Base-by-base conservation (phyloP, 768 basidiomycete genomes). In the Mycena vitilis region DNA sequence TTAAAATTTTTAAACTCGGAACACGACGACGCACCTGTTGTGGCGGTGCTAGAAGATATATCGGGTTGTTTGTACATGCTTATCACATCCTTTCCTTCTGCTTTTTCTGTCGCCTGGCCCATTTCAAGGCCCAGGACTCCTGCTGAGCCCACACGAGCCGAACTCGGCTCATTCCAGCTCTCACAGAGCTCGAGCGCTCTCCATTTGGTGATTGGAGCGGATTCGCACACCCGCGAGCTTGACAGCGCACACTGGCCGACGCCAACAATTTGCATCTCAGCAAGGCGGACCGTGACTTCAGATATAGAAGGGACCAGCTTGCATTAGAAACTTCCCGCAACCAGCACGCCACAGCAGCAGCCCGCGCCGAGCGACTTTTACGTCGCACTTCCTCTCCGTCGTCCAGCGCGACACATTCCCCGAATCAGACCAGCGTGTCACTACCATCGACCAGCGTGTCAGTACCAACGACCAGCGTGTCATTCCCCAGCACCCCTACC, bases 171-270 rank as follows among this genome's bases (percentile, higher is more conserved):
- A 13, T 40, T 40, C 13, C 38, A 40, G 38, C 38, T 40, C 38
- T 6, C 38, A 40, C 8, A 40, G 38, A 40, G 8, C 38, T 13
- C 38, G 38, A 40, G 40, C 56, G 8, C 25, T 59, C 44, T 59
- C 57, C 57, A 59, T 59, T 38, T 60, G 60, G 60, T 60, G 60
- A 60, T 44, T 4, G 30, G 60, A 60, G 60, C 12, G 60, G 44
- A 48, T 59, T 22, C 5, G 58, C 42, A 47, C 22, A 45, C 58
- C 15, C 45, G 13, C 58, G 58, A 59, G 25, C 23, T 59, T 23
- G 2, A 49, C 22, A 23, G 18, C 60, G n/a, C 37, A 23, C n/a
- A 22, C 60, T 60, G 48, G 48, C 45, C 30, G 49, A 30, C 5
- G 49, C 20, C 1, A 60, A 60, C 18, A 60, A 59, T 47, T 44